These are phyloP conservation scores for Stagonosporopsis cucurbitacearum DNA, from an alignment of 2,329 filamentous ascomycete species.

Conservation along the genomic window DNA sequence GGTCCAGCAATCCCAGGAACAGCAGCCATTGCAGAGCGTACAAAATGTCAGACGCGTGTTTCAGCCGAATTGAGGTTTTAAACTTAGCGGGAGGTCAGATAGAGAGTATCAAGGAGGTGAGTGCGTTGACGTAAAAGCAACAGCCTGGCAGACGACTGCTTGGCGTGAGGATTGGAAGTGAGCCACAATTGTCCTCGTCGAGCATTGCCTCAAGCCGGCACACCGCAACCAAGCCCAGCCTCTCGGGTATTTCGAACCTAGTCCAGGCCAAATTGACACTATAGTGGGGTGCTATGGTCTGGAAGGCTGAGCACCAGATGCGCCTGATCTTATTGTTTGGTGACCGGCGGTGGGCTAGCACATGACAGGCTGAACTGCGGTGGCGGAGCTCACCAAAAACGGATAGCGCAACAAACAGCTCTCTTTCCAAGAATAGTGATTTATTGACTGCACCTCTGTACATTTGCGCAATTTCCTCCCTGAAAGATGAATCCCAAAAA, in stretches of 20 bases:
- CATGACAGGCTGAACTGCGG: not conserved
- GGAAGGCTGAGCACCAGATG: not conserved
- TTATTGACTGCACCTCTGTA: not conserved
- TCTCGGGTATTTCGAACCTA: not conserved
- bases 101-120: not conserved
- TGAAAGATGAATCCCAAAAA: too few species aligned
- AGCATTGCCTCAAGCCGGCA: not conserved
- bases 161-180: not conserved
- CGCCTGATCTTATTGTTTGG: constrained; percentile 1
- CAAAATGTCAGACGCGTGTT: not conserved
- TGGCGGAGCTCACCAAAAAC: not conserved
- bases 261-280: not conserved
- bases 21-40: constrained; percentile 7
- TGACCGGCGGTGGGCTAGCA: constrained; percentile 10
- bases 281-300: not conserved
- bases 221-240: not conserved
- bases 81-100: not conserved
- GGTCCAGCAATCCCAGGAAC: constrained; percentile 23
- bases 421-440: not conserved
- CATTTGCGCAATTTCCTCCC: too few species aligned
- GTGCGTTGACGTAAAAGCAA: not conserved
- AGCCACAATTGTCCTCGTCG: not conserved
- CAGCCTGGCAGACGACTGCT: not conserved
- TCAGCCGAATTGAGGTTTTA: not conserved
- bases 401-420: not conserved